Base-by-base conservation (phyloP, 148 eudicot genomes). In the Hydrangea macrophylla region DNA sequence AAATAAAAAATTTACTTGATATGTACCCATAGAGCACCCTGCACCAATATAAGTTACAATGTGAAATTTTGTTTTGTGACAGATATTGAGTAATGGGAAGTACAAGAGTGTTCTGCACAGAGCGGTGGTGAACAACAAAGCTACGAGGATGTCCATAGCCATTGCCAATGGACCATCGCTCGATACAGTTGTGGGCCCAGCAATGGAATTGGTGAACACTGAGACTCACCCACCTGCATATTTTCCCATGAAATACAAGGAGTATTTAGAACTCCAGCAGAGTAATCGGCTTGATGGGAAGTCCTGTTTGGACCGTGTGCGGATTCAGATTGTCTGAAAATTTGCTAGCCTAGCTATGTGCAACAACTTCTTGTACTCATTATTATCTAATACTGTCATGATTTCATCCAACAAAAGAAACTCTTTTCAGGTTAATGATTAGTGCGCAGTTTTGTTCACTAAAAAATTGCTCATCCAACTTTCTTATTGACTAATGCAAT, bases 1-100 rank as follows among this genome's bases (percentile, higher is more conserved):
- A 3, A 3, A 35, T 3, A 35, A 35, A 35, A 35, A 35, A 35
- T 17, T 13, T 7, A 0, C 8, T 24, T 27, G 17, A 31, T 8
- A 8, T 9, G 45, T 65, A 8, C 57, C 22, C 54, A 48, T 7
- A 13, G 65, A 70, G 39, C 8, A 35, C 5, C 39, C 39, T 35
- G 8, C 4, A 35, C 39, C 8, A 3, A 35, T 8, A 35, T 3
- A 4, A 35, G n/a, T n/a, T n/a, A 35, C 39, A 35, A 35, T 35
- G 39, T 8, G 8, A 35, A 8, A 35, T 3, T 8, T 35, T 35
- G 39, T 35, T 35, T 3, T 8, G 8, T 35, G 39, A 4, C 4
- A 35, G 4, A 58, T 73, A 25, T 26, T 73, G 58, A 73, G 58
- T 70, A 73, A 73, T 58, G 76, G 76, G 12, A 72, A 33, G 48